Base-by-base conservation (phyloP, 345 rosid genomes). In the Cardamine resedifolia region DNA sequence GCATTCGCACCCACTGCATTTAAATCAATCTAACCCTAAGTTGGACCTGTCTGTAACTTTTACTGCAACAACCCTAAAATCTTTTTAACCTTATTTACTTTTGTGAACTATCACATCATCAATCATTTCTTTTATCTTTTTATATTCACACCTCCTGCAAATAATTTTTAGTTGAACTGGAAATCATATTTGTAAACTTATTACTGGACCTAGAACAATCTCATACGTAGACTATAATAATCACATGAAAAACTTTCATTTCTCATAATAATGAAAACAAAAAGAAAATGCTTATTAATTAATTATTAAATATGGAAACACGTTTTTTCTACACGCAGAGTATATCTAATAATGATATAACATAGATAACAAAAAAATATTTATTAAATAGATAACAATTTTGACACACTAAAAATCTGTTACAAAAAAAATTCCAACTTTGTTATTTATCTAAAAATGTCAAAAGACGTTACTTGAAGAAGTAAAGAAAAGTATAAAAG, bases 81-180 rank as follows among this genome's bases (percentile, higher is more conserved):
- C 43, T 52, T 43, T 68, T 70, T 59, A 70, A 45, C 20, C 48
- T 48, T 20, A 15, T 44, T 20, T 19, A 30, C 24, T 47, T 56
- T 57, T 45, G 0, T 68, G 20, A 34, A 58, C 58, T 58, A 70
- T 70, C 74, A 47, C 74, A 58, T 58, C 58, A 24, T 47, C 14
- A 48, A n/a, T 70, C 47, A 58, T 0, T 15, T 45, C 24, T 44
- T 44, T n/a, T 31, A 28, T 4, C 44, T 31, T 69, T 68, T 30
- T 19, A 41, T 41, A 38, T 38, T 51, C 59, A 50, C 34, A 66
- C 24, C 45, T 49, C n/a, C 21, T 21, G 10, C 26, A 26, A 10
- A 15, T 23, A 10, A 5, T 36, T 10, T 33, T 31, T 33, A 5
- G 70, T 36, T 3, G 11, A 6, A 47, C n/a, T 31, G 30, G 7